Percentiles rank a stretch among this genome's conserved stretches.
Evolutionary conservation across 169 alveolate species (phyloP).

Genomic region (Plasmodium coatneyi): DNA sequence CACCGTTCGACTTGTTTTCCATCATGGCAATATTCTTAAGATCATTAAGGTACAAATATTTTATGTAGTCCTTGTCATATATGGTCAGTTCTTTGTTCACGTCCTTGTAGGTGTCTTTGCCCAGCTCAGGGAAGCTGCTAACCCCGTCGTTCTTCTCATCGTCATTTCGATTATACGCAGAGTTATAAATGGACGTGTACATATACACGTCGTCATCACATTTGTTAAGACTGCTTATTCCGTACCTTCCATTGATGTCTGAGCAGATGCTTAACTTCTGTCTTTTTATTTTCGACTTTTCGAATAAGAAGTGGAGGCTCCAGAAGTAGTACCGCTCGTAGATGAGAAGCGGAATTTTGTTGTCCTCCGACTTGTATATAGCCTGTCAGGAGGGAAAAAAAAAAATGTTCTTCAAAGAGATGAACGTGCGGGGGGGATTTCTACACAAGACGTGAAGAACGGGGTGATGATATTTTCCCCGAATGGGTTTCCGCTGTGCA

Average conservation of each 20-base stretch:
- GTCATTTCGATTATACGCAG: conserved; percentile 20
- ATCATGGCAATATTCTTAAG: conserved; percentile 6
- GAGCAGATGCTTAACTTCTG: conserved; percentile 32
- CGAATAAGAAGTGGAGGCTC: conserved; percentile 64
- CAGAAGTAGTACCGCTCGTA: conserved; percentile 61
- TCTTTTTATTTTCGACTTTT: conserved; percentile 64
- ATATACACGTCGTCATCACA: conserved; percentile 39
- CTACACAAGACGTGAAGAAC: not conserved
- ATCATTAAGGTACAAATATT: conserved; percentile 9
- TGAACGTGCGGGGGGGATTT: not conserved
- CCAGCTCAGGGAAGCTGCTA: not conserved
- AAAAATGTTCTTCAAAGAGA: not conserved
- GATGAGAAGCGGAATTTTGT: conserved; percentile 59
- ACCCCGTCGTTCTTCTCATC: not conserved
- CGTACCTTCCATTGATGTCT: not conserved
- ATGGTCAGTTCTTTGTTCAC: conserved; percentile 10
- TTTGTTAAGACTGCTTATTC: not conserved
- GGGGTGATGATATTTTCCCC: not conserved
- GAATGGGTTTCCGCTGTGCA: not conserved
- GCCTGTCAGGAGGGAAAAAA: conserved; percentile 15
- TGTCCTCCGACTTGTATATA: not conserved
- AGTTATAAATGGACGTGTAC: conserved; percentile 52
- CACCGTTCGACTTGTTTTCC: not conserved
- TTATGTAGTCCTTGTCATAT: conserved; percentile 11
- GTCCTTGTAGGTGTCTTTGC: not conserved